Conservation (phyloP, 352 stramenopile species). For the Phytophthora ramorum region DNA sequence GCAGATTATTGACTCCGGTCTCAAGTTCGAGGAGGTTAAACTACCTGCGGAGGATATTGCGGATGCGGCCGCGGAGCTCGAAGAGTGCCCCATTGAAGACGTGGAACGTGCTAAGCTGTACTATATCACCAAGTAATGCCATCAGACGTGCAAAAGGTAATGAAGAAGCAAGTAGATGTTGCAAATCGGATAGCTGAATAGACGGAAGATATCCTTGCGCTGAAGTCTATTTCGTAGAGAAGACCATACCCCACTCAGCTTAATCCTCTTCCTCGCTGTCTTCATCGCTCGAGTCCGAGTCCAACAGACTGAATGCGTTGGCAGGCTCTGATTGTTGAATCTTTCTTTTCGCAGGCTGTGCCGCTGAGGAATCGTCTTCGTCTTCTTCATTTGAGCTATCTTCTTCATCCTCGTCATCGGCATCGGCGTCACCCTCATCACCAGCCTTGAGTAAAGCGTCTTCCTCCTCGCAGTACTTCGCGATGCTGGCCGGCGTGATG, state of each 20-base stretch:
- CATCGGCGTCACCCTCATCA: constrained; percentile 17
- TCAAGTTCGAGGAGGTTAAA: constrained; percentile 46
- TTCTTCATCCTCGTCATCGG: constrained; percentile 29
- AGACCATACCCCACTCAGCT: not conserved
- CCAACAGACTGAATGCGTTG: constrained; percentile 83
- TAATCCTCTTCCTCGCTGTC: constrained; percentile 49
- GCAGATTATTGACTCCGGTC: constrained; percentile 47
- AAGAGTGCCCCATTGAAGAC: constrained; percentile 69
- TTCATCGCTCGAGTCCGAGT: constrained; percentile 90
- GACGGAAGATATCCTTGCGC: constrained; percentile 8
- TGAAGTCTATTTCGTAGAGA: constrained; percentile 20
- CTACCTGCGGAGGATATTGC: constrained; percentile 35
- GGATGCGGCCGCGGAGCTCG: constrained; percentile 29
- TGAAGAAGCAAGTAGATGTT: constrained; percentile 2
- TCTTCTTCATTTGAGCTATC: constrained; percentile 28
- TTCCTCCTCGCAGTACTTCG: constrained; percentile 40
- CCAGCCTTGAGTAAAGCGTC: constrained; percentile 16
- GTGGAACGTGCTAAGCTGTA: constrained; percentile 64
- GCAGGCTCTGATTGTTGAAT: constrained; percentile 53
- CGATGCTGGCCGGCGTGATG: constrained; percentile 45
- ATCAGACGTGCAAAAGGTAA: not conserved
- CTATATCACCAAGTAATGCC: constrained; percentile 48
- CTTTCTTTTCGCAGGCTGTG: constrained; percentile 7
- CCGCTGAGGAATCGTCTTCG: constrained; percentile 20
- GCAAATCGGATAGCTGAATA: constrained; percentile 16